Conservation (phyloP, 345 rosid species). For the Populus davidiana region DNA sequence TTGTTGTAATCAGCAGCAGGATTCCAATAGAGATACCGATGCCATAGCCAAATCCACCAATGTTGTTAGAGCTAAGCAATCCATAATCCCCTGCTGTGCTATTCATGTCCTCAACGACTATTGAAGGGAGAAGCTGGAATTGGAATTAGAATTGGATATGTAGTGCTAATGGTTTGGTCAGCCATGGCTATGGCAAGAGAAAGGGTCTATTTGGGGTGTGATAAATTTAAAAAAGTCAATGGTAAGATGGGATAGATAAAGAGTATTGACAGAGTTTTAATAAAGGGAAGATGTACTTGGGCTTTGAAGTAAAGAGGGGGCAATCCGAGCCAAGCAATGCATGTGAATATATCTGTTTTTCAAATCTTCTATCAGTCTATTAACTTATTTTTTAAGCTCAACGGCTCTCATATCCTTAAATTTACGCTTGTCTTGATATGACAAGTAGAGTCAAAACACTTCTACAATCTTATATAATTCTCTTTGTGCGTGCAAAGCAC, state of each 20-base stretch:
- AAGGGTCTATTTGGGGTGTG: conserved; percentile 5
- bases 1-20: conserved; percentile 40
- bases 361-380: background rate
- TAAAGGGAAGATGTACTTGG: conserved; percentile 7
- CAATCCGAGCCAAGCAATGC: background rate
- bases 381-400: conserved; percentile 16
- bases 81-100: conserved; percentile 10
- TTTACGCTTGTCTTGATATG: background rate
- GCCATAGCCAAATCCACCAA: conserved; percentile 44
- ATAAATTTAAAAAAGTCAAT: conserved; percentile 44
- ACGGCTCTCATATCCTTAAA: conserved; percentile 6
- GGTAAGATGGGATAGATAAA: conserved; percentile 13
- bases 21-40: conserved; percentile 43
- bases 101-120: conserved; percentile 19
- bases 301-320: conserved; percentile 11
- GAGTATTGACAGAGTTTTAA: conserved; percentile 25
- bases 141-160: background rate
- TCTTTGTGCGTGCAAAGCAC: conserved; percentile 14
- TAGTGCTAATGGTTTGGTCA: conserved; percentile 18
- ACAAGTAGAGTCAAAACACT: background rate
- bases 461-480: background rate
- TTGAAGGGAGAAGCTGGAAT: background rate
- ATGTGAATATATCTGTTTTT: conserved; percentile 9
- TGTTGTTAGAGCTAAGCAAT: conserved; percentile 17
- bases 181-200: conserved; percentile 34